Evolutionary conservation across 768 basidiomycete genomes (phyloP).

Genomic region (Boletales sp.): DNA sequence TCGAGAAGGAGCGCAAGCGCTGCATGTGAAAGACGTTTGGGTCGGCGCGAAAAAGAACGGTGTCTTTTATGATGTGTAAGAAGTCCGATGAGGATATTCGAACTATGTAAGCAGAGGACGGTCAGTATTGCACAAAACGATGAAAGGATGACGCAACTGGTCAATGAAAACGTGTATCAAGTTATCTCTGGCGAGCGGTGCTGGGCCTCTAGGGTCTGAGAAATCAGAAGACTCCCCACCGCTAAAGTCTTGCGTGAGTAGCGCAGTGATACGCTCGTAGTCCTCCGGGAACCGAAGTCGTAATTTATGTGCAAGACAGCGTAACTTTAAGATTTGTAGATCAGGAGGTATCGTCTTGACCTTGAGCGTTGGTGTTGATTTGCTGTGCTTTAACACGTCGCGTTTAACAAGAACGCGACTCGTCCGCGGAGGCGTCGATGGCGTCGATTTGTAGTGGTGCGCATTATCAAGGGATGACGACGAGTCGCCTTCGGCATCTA

Average conservation of each 20-base stretch:
- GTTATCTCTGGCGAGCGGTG: conserved; percentile 29
- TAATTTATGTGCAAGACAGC: conserved; percentile 54
- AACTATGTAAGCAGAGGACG: conserved; percentile 41
- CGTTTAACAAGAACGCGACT: conserved; percentile 21
- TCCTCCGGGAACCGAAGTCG: conserved; percentile 57
- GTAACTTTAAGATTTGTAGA: conserved; percentile 46
- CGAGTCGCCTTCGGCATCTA: conserved; percentile 21
- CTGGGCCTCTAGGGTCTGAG: conserved; percentile 33
- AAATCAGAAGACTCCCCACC: conserved; percentile 31
- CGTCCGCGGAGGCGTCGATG: conserved; percentile 30
- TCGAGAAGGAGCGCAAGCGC: conserved; percentile 77
- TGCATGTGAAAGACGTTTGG: conserved; percentile 66
- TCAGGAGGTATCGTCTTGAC: conserved; percentile 41
- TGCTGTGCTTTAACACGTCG: conserved; percentile 36
- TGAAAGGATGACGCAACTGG: conserved; percentile 34
- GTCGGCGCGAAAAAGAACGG: conserved; percentile 35
- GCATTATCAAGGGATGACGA: conserved; percentile 28
- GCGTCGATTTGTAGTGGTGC: conserved; percentile 21
- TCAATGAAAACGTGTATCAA: conserved; percentile 42
- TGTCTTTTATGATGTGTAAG: conserved; percentile 64
- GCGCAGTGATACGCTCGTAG: conserved; percentile 27
- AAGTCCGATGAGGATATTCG: conserved; percentile 84
- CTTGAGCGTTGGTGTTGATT: conserved; percentile 46
- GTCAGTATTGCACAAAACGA: conserved; percentile 5
- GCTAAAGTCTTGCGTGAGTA: conserved; percentile 34